Conservation (phyloP, 2,329 filamentous ascomycete species). For the Falciphora oryzae region DNA sequence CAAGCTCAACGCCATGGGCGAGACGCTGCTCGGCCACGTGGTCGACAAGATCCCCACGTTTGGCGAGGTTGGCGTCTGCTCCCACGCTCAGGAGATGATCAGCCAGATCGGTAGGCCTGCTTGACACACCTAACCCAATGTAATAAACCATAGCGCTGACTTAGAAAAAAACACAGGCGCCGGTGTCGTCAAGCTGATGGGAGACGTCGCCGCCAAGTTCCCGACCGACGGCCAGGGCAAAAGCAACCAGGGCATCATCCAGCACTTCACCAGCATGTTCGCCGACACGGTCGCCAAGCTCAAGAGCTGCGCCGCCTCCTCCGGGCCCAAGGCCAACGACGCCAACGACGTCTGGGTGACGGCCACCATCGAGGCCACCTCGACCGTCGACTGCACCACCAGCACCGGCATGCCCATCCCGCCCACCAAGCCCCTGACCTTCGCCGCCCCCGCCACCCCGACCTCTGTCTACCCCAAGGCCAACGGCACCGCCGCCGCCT, state of each 20-base stretch:
- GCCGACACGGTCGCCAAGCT: slow-evolving; percentile 1
- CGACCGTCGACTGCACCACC: slow-evolving; percentile 1
- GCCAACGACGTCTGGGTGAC: neutral
- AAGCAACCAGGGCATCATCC: slow-evolving; percentile 5
- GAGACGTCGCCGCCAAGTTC: slow-evolving; percentile 8
- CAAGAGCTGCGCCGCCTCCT: slow-evolving; percentile 2
- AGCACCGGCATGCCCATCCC: neutral
- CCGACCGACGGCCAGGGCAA: slow-evolving; percentile 2
- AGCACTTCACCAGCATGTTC: slow-evolving; percentile 4
- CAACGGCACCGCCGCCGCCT: slow-evolving; percentile 3
- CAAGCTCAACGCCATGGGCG: slow-evolving; percentile 8
- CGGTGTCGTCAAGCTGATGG: slow-evolving; percentile 6
- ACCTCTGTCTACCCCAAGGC: neutral
- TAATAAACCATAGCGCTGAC: too few species aligned
- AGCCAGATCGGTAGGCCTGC: neutral
- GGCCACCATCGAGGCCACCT: neutral
- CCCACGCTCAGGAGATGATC: neutral
- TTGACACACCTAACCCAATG: too few species aligned
- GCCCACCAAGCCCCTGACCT: neutral
- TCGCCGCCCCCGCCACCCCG: neutral
- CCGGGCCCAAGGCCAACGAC: neutral
- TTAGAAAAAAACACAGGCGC: slow-evolving; percentile 1
- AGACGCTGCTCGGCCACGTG: slow-evolving; percentile 2
- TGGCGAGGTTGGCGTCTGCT: slow-evolving; percentile 1
- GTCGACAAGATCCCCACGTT: slow-evolving; percentile 6